Conservation (phyloP, 2,329 filamentous ascomycete species). For the Rhinocladiella similis region DNA sequence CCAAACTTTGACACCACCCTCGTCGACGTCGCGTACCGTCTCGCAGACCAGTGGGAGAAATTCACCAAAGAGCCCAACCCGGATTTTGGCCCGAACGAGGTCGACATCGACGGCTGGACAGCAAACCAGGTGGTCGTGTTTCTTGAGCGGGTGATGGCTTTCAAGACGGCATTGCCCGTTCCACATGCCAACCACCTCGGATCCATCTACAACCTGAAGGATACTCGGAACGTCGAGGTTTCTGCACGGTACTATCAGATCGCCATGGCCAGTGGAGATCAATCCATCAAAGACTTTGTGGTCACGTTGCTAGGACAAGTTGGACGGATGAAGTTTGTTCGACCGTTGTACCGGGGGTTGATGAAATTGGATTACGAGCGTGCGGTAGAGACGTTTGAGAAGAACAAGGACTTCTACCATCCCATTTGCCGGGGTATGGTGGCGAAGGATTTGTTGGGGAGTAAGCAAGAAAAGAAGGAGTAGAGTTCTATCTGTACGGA, state of each 20-base stretch:
- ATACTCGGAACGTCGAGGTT: conserved; percentile 84
- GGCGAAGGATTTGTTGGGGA: conserved; percentile 73
- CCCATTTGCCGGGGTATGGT: conserved; percentile 87
- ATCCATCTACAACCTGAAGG: conserved; percentile 68
- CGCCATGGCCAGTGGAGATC: conserved; percentile 72
- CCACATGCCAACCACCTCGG: conserved; percentile 72
- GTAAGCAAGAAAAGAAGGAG: conserved; percentile 11
- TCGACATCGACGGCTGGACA: conserved; percentile 72
- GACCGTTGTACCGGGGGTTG: conserved; percentile 73
- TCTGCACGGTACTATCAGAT: conserved; percentile 77
- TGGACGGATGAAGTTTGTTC: conserved; percentile 95
- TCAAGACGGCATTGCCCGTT: conserved; percentile 62
- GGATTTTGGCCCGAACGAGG: conserved; percentile 60
- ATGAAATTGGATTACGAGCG: conserved; percentile 72
- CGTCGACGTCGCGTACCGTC: conserved; percentile 78
- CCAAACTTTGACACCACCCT: conserved; percentile 87
- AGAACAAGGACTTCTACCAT: conserved; percentile 90
- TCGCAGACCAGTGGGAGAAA: conserved; percentile 79
- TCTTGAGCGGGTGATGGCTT: conserved; percentile 74
- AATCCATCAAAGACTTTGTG: conserved; percentile 67
- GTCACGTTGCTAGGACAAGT: conserved; percentile 76
- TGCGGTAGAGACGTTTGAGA: conserved; percentile 79
- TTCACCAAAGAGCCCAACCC: conserved; percentile 34
- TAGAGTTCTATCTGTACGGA: too few species aligned
- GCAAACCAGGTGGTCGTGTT: conserved; percentile 92